Evolutionary conservation across 208 protist species (phyloP).

Genomic region (Wallacemonas sp.): DNA sequence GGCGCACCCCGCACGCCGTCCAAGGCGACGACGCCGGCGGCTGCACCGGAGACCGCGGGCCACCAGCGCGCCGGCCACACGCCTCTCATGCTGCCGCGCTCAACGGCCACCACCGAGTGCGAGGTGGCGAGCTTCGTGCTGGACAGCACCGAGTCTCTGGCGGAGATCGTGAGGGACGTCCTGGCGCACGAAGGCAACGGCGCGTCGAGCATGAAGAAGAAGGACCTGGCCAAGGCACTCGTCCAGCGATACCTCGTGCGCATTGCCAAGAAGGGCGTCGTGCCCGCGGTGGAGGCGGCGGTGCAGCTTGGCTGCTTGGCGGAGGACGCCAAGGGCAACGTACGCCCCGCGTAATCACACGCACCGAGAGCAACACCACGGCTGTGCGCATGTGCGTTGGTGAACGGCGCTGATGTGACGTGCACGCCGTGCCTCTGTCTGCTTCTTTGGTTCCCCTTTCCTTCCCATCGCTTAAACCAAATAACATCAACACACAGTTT

Average conservation of each 20-base stretch:
- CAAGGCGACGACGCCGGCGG: constrained; percentile 1
- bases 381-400: too few species aligned
- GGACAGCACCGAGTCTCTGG: constrained; percentile 48
- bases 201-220: constrained; percentile 28
- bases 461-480: too few species aligned
- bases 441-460: too few species aligned
- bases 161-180: constrained; percentile 50
- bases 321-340: constrained; percentile 39
- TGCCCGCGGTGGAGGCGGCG: constrained; percentile 38
- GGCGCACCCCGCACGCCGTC: not conserved
- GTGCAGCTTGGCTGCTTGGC: constrained; percentile 38
- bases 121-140: constrained; percentile 65
- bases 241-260: constrained; percentile 60
- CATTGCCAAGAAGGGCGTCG: constrained; percentile 59
- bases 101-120: constrained; percentile 42
- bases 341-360: constrained; percentile 15
- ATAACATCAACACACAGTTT: too few species aligned
- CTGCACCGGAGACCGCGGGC: not conserved
- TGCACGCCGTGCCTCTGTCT: too few species aligned
- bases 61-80: constrained; percentile 6
- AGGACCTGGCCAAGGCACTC: constrained; percentile 49
- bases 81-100: constrained; percentile 37
- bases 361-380: too few species aligned
- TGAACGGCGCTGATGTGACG: too few species aligned
- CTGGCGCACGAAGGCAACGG: constrained; percentile 28